Conservation (phyloP, 2,329 filamentous ascomycete genomes). For the Whalleya microplaca region DNA sequence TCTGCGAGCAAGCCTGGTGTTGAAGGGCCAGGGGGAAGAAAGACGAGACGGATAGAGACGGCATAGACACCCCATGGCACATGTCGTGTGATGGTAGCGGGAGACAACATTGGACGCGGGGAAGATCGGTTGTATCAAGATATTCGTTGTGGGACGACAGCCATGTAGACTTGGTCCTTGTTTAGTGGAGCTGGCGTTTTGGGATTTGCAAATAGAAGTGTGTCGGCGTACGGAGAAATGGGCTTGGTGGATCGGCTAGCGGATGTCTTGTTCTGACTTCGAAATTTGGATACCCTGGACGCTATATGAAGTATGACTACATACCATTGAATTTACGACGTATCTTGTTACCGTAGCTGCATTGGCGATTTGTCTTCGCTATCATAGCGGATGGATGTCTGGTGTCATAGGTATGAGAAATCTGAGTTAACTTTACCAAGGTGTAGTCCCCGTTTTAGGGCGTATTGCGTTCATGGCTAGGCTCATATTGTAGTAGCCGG, state of each 20-base stretch:
- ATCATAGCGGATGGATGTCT: no score
- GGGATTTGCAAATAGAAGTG: not conserved
- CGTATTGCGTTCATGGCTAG: no score
- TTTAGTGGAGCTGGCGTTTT: constrained; percentile 10
- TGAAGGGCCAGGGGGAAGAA: constrained; percentile 1
- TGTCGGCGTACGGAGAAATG: constrained; percentile 12
- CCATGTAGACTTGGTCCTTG: no score
- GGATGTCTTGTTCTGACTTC: constrained; percentile 6
- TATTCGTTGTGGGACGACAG: no score
- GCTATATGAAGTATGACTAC: constrained; percentile 14
- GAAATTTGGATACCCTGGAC: constrained; percentile 24
- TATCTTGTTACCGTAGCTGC: not conserved
- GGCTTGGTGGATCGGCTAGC: constrained; percentile 6
- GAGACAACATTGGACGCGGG: no score
- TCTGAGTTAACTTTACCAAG: no score
- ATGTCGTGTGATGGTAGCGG: no score
- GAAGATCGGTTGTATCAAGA: no score
- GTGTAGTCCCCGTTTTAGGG: no score
- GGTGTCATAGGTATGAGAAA: no score
- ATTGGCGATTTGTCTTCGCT: no score
- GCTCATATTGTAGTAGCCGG: no score
- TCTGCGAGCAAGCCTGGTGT: not conserved
- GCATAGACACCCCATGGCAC: constrained; percentile 5
- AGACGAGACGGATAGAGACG: constrained; percentile 16
- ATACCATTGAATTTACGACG: constrained; percentile 14